Percentiles rank a stretch among this genome's conserved stretches.
These are phyloP conservation scores for Zalaria sp. DNA, from an alignment of 2,329 filamentous ascomycete genomes.

Conservation along the genomic window DNA sequence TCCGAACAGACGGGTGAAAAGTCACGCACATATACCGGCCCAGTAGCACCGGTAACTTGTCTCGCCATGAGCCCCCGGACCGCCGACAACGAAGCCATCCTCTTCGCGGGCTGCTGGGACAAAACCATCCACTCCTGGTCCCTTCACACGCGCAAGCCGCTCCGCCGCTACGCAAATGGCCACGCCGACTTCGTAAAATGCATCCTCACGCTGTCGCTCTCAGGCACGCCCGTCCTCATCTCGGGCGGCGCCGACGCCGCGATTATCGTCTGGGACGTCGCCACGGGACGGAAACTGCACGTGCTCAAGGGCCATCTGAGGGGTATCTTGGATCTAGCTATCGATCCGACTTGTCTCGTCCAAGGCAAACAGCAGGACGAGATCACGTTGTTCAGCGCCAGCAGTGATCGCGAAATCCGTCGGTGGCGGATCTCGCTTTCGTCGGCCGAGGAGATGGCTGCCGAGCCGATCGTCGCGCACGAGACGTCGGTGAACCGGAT, in stretches of 20 bases:
- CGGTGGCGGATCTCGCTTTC: slow-evolving; percentile 52
- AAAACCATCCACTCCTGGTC: slow-evolving; percentile 83
- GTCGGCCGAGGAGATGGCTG: slow-evolving; percentile 39
- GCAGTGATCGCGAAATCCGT: slow-evolving; percentile 49
- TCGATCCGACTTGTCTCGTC: slow-evolving; percentile 53
- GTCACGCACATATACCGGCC: slow-evolving; percentile 49
- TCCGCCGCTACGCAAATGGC: slow-evolving; percentile 45
- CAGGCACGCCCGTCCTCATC: slow-evolving; percentile 40
- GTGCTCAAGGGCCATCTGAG: slow-evolving; percentile 65
- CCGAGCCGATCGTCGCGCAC: slow-evolving; percentile 56
- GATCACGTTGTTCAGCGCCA: slow-evolving; percentile 58
- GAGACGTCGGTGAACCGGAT: slow-evolving; percentile 83
- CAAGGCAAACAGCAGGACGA: slow-evolving; percentile 20
- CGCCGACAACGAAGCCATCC: slow-evolving; percentile 22
- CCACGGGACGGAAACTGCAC: slow-evolving; percentile 54
- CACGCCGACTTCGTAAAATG: slow-evolving; percentile 89
- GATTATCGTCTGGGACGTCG: slow-evolving; percentile 64
- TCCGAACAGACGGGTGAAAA: slow-evolving; percentile 28
- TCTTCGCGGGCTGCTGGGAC: slow-evolving; percentile 92
- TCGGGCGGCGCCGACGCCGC: slow-evolving; percentile 32
- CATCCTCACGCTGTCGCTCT: slow-evolving; percentile 48
- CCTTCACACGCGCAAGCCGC: slow-evolving; percentile 38
- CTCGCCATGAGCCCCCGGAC: slow-evolving; percentile 46
- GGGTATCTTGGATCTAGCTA: slow-evolving; percentile 62
- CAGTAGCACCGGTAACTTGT: slow-evolving; percentile 66